These are phyloP conservation scores for Phyllosticta paracitricarpa DNA, from an alignment of 2,329 filamentous ascomycete genomes.

Conservation along the genomic window DNA sequence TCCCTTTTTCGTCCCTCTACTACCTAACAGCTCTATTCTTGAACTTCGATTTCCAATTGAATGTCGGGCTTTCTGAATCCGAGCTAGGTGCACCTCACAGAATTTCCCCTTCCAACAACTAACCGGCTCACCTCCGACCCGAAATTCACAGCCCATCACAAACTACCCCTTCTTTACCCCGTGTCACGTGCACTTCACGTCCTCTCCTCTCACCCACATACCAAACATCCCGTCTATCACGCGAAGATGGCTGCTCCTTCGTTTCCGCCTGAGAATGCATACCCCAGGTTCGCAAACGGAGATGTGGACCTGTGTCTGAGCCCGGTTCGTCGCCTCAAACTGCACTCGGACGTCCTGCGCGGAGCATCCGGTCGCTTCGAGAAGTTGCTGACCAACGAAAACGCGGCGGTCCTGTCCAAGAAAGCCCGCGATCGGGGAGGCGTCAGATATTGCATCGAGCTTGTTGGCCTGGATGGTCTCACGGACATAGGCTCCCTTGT, in stretches of 20 bases:
- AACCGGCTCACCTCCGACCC: no score
- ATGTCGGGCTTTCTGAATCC: no score
- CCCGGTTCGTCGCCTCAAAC: conserved; percentile 20
- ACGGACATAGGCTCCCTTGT: conserved; percentile 13
- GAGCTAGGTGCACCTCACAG: no score
- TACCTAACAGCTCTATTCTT: no score
- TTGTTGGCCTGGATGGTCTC: conserved; percentile 16
- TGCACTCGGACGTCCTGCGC: conserved; percentile 26
- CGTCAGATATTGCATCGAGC: conserved; percentile 24
- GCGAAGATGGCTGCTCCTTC: not conserved
- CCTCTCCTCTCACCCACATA: no score
- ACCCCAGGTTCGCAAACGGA: not conserved
- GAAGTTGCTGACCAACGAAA: conserved; percentile 20
- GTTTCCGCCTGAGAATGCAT: not conserved
- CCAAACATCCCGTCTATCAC: not conserved
- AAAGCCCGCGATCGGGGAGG: conserved; percentile 18
- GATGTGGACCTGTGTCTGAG: conserved; percentile 18
- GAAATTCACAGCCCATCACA: no score
- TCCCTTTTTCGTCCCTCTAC: no score
- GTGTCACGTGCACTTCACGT: no score
- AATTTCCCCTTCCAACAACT: no score
- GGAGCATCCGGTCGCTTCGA: conserved; percentile 21
- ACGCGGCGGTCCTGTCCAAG: conserved; percentile 19
- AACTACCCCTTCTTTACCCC: no score
- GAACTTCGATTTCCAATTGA: no score